phyloP scores from a whole-genome alignment of 2,329 filamentous ascomycete genomes.

The Knoxdaviesia capensis region DNA sequence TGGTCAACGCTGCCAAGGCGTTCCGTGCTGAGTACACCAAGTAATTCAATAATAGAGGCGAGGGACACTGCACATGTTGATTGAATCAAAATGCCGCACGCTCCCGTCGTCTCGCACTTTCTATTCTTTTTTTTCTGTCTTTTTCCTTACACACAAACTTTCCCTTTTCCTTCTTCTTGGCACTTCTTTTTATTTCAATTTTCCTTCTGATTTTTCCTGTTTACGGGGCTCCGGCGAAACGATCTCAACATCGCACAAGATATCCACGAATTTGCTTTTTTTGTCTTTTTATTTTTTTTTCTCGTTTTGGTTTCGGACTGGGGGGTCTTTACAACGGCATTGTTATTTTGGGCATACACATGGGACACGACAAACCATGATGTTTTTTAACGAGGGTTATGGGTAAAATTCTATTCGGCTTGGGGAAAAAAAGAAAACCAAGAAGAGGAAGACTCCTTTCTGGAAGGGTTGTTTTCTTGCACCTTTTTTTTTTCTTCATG shows the following conservation, averaged over 20 bases:
- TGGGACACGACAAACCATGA: neutral
- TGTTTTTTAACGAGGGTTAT: too few species aligned
- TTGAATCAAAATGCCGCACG: neutral
- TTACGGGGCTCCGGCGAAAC: conserved; percentile 12
- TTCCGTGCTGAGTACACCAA: conserved; percentile 80
- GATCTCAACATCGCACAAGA: conserved; percentile 33
- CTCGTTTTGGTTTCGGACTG: conserved; percentile 1
- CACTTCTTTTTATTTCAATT: conserved; percentile 8
- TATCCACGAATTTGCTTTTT: conserved; percentile 5
- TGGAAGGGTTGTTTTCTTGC: too few species aligned
- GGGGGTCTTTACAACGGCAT: conserved; percentile 1
- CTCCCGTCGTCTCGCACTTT: neutral
- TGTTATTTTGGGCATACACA: conserved; percentile 5
- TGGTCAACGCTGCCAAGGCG: conserved; percentile 96
- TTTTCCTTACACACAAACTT: conserved; percentile 1
- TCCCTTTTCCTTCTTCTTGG: conserved; percentile 3
- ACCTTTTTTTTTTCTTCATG: too few species aligned
- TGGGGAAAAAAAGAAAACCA: too few species aligned
- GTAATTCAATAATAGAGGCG: conserved; percentile 15
- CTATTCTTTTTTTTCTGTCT: neutral
- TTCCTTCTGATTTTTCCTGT: conserved; percentile 8
- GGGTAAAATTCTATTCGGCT: too few species aligned
- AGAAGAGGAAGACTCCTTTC: too few species aligned
- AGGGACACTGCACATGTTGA: conserved; percentile 6
- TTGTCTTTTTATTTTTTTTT: conserved; percentile 5